Percentiles rank a stretch among this genome's conserved stretches.
Conservation (phyloP, 2,329 filamentous ascomycete genomes). For the Talaromyces sp. region DNA sequence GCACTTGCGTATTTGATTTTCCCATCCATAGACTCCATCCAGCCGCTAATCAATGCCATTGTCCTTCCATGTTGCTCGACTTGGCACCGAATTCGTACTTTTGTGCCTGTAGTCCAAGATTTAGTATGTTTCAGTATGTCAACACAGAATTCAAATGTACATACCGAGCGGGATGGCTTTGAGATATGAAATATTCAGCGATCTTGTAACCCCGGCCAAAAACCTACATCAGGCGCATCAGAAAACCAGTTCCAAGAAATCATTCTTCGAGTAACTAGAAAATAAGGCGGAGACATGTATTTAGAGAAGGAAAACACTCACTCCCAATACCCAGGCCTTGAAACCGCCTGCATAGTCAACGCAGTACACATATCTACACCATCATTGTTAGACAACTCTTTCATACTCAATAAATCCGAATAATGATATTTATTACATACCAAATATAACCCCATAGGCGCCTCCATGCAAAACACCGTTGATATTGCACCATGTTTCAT, state of each 20-base stretch:
- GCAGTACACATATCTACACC: slow-evolving; percentile 48
- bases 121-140: background rate
- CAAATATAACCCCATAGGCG: slow-evolving; percentile 69
- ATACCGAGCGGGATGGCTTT: slow-evolving; percentile 44
- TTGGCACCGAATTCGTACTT: slow-evolving; percentile 37
- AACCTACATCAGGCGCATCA: slow-evolving; percentile 26
- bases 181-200: slow-evolving; percentile 49
- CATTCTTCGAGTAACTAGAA: background rate
- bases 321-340: slow-evolving; percentile 47
- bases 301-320: slow-evolving; percentile 17
- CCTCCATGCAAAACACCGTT: slow-evolving; percentile 40
- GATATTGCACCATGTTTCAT: slow-evolving; percentile 20
- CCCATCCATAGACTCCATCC: slow-evolving; percentile 47
- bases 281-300: background rate
- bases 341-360: slow-evolving; percentile 44
- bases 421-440: slow-evolving; percentile 22
- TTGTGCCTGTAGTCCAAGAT: slow-evolving; percentile 27
- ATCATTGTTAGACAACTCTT: background rate
- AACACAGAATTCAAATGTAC: slow-evolving; percentile 2
- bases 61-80: slow-evolving; percentile 45
- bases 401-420: background rate
- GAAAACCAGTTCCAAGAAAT: background rate
- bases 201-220: slow-evolving; percentile 47
- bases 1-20: slow-evolving; percentile 45
- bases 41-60: slow-evolving; percentile 49